Evolutionary conservation across 495 filamentous ascomycete genomes (phyloP), one percentile per base, ranked within the genome.

Genomic region (Xylaria venustula): DNA sequence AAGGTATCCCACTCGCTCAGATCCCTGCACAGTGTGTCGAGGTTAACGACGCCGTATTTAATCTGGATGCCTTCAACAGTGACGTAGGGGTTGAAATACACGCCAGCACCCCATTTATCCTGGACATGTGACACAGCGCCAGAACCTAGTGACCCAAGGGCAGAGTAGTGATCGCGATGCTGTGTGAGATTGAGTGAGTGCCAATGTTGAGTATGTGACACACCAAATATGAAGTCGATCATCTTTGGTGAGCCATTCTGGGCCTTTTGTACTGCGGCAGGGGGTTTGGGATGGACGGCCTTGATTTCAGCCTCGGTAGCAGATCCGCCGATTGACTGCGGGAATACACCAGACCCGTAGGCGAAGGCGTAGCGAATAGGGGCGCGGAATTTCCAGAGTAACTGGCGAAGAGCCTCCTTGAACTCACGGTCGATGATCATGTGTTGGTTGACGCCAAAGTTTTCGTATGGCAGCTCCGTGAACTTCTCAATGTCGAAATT

Each of bases 181-280:
- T 96, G 89, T 53, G 78, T 76, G 28, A 98, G 79, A 71, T 98
- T 98, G 46, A 98, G 75, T 19, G 87, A 89, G 76, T 98, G 94
- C 92, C 93, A 98, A 75, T 98, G 94, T 70, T 98, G 90, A 2
- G 90, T 92, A 73, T 96, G 90, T 5, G 89, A 90, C 12, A 98
- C 93, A 32, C 94, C 95, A 65, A 98, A 96, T 57, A 98, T 95
- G 67, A 98, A 94, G 73, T 98, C 94, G 64, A 98, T 96, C 89
- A 98, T 95, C 74, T 97, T 97, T 8, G 88, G 90, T 1, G 85
- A 87, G 40, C 90, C 90, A 67, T 90, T 86, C 70, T 97, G 93
- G 63, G 90, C 89, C 36, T 88, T 88, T 51, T 86, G 77, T 34
- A 96, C 88, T 11, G 90, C 91, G 23, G 83, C 73, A 19, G 90